Base-by-base conservation (phyloP, 306 rosid species). In the Lathyrus tuberosus region DNA sequence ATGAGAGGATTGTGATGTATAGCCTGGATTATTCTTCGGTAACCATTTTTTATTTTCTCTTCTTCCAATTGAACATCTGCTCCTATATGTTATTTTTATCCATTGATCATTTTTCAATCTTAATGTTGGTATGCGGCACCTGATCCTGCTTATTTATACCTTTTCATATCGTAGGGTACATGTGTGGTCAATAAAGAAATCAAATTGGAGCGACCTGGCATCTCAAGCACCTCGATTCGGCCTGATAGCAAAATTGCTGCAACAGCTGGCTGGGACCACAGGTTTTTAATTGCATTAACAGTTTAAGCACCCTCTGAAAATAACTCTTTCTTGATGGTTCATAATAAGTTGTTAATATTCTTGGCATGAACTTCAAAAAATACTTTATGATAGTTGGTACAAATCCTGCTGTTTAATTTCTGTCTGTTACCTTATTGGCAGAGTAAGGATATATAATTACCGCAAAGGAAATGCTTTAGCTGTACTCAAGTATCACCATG, bases 261-360 rank as follows among this genome's bases (percentile, higher is more conserved):
- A 22, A 88, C 97, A 48, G 94, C 98, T 67, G 98, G 97, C 68
- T 94, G 98, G 98, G 98, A 94, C 75, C 97, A 90, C 84, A 90
- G 97, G 98, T 93, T 62, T 48, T 72, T 64, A 71, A 69, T 68
- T 52, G 4, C 46, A 47, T 15, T 10, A 69, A 18, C 44, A 17
- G 4, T 18, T 12, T 14, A 22, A 38, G n/a, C 37, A 9, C 60
- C 59, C 30, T 4, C 30, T 26, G 3, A 26, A 26, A 26, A 26
- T 3, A 26, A 26, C 18, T 2, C 0, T 71, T n/a, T 67, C 71
- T 48, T 62, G 30, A 53, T 58, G 61, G 42, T 58, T 64, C 40
- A 42, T 59, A 69, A 35, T 53, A 49, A 72, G 43, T 56, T 63
- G 42, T 48, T 72, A 17, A n/a, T 26, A 26, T 26, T 26, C 30